These are phyloP conservation scores for Botryotinia convoluta DNA, from an alignment of 2,329 filamentous ascomycete species.

Conservation along the genomic window DNA sequence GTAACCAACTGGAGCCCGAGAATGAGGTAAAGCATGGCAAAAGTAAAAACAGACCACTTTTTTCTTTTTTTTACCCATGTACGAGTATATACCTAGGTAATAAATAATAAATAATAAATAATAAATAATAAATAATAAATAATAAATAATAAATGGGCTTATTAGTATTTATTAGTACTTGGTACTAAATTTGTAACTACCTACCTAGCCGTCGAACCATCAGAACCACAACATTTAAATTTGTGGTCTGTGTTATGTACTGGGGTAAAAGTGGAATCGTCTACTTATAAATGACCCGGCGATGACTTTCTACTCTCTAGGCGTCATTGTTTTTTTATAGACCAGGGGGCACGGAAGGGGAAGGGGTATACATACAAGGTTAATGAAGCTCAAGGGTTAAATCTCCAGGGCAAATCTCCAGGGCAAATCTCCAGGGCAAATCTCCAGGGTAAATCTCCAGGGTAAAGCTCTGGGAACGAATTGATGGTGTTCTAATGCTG, in stretches of 20 bases:
- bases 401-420: not conserved
- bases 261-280: constrained; percentile 15
- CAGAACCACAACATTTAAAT: not conserved
- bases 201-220: not conserved
- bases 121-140: no score
- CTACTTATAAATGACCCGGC: constrained; percentile 9
- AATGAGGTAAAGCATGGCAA: constrained; percentile 17
- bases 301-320: not conserved
- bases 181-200: no score
- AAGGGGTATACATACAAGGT: not conserved
- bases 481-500: not conserved
- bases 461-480: not conserved
- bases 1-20: constrained; percentile 9
- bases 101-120: no score
- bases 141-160: no score
- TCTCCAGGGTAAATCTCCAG: not conserved
- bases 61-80: no score
- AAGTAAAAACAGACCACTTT: not conserved
- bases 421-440: no score
- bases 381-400: not conserved
- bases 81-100: no score
- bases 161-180: no score
- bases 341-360: not conserved
- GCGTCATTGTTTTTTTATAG: constrained; percentile 2
- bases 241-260: constrained; percentile 8